A percentile compares a stretch with the other conserved stretches of the same genome.
Conservation (phyloP, 345 rosid species). For the Gossypium longicalyx region DNA sequence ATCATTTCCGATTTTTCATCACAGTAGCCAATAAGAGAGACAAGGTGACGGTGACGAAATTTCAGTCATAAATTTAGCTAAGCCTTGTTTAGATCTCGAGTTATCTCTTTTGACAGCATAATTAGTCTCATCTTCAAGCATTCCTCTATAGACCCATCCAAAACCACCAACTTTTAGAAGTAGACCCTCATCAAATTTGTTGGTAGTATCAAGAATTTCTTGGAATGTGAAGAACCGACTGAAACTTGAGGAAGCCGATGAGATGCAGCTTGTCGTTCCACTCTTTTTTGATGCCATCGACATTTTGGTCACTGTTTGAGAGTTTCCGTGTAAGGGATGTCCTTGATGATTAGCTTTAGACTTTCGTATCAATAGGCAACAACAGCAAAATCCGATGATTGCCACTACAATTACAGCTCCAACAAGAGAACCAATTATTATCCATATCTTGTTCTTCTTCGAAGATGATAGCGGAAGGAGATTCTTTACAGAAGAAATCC, state of each 20-base stretch:
- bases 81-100: slow-evolving; percentile 94
- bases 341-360: slow-evolving; percentile 59
- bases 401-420: slow-evolving; percentile 42
- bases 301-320: slow-evolving; percentile 67
- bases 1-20: slow-evolving; percentile 95
- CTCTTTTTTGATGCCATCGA: slow-evolving; percentile 87
- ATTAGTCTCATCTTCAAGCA: slow-evolving; percentile 75
- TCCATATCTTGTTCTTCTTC: slow-evolving; percentile 29
- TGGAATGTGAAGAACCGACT: slow-evolving; percentile 76
- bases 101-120: slow-evolving; percentile 98
- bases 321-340: slow-evolving; percentile 79
- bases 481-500: slow-evolving; percentile 50
- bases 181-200: slow-evolving; percentile 77
- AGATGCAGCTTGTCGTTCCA: slow-evolving; percentile 76
- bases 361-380: slow-evolving; percentile 45
- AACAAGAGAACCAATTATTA: slow-evolving; percentile 41
- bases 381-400: slow-evolving; percentile 51
- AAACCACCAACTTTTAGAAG: slow-evolving; percentile 96
- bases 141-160: slow-evolving; percentile 88
- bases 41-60: slow-evolving; percentile 94
- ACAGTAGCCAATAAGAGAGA: slow-evolving; percentile 88
- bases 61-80: slow-evolving; percentile 94
- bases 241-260: slow-evolving; percentile 64
- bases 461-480: slow-evolving; percentile 48
- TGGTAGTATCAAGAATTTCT: slow-evolving; percentile 88